Conservation (phyloP, 1,139 yeast genomes). For the Debaryomyces fabryi region DNA sequence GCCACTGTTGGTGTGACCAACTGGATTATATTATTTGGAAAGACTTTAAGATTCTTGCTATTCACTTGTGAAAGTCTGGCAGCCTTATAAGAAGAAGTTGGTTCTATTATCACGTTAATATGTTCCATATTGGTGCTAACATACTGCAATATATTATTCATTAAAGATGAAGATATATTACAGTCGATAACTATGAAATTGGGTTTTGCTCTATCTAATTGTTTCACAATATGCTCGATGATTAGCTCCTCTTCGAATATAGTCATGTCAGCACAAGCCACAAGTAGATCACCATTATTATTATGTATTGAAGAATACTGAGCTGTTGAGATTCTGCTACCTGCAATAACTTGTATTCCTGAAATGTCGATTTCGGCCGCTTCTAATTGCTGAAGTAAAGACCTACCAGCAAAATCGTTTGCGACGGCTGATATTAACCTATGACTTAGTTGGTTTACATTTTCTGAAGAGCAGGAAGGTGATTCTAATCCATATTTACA, state of each 20-base stretch:
- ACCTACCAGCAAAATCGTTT: slow-evolving; percentile 54
- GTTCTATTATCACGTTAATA: slow-evolving; percentile 61
- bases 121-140: slow-evolving; percentile 17
- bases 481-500: slow-evolving; percentile 25
- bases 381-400: slow-evolving; percentile 35
- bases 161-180: slow-evolving; percentile 53
- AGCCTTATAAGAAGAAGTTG: slow-evolving; percentile 73
- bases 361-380: slow-evolving; percentile 35
- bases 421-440: slow-evolving; percentile 66
- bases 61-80: slow-evolving; percentile 32
- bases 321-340: slow-evolving; percentile 48
- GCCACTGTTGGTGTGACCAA: slow-evolving; percentile 69
- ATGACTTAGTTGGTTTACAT: slow-evolving; percentile 9
- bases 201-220: slow-evolving; percentile 39
- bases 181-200: slow-evolving; percentile 64
- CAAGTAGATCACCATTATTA: slow-evolving; percentile 58
- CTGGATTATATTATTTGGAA: slow-evolving; percentile 36
- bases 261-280: slow-evolving; percentile 87
- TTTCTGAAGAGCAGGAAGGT: slow-evolving; percentile 21
- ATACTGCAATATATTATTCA: slow-evolving; percentile 39
- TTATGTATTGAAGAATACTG: slow-evolving; percentile 75
- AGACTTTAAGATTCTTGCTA: slow-evolving; percentile 21
- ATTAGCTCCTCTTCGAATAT: slow-evolving; percentile 56
- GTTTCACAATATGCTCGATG: slow-evolving; percentile 37
- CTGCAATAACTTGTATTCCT: slow-evolving; percentile 37